Evolutionary conservation across 2,329 filamentous ascomycete species (phyloP), one percentile per base, ranked within the genome.

Genomic region (Fusarium succisae): DNA sequence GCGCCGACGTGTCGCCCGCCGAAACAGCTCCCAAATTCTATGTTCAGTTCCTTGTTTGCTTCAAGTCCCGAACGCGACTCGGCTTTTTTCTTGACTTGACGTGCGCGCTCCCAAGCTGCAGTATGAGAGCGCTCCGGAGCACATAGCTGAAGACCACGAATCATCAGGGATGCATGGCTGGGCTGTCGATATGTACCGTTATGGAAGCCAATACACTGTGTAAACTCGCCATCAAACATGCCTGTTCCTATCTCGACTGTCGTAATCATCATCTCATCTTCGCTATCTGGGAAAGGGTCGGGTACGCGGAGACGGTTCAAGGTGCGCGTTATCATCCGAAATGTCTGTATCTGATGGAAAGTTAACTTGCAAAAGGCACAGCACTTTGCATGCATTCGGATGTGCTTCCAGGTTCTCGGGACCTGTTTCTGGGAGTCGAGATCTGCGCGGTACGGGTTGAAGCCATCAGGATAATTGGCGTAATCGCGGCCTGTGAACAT

Each of bases 61-160:
- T 17, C 0, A 8, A 30, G 28, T n/a, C 28, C 47, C 0, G 10
- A n/a, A 9, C 14, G 0, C 2, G 4, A 18, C 5, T 30, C 20
- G 0, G 28, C 47, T 18, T 50, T 5, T 50, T 30, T n/a, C 47
- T 30, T 50, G 14, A 18, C 20, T n/a, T 18, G 7, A 5, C 22
- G 22, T n/a, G 47, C 47, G 5, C 15, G 47, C 5, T 30, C 7
- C 47, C 20, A 30, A 1, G 20, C 20, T 5, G 10, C 10, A 13
- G 6, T n/a, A 9, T 4, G 47, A 30, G 28, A 50, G 10, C 5
- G 20, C 28, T 30, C 28, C 5, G 28, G 47, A 30, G 47, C 11
- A n/a, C 28, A 7, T 5, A 50, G 14, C 22, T 50, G 47, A 22
- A 50, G 28, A 2, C 28, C 47, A 18, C 47, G 28, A n/a, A 50